Evolutionary conservation across 2,329 filamentous ascomycete species (phyloP).

Genomic region (Colletotrichum echinochloae): DNA sequence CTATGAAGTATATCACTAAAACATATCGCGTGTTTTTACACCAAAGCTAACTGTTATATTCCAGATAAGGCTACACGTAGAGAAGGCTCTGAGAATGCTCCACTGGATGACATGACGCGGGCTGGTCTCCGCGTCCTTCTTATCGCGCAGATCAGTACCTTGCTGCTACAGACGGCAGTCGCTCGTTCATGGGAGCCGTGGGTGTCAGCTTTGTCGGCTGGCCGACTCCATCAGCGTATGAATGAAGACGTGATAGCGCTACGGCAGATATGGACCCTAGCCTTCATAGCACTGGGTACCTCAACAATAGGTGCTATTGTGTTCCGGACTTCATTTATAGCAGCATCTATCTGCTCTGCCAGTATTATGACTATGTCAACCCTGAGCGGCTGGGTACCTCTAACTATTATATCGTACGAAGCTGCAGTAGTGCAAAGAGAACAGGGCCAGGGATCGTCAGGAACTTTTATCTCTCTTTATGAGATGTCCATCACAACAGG

Average conservation of each 20-base stretch:
- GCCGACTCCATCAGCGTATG: background rate
- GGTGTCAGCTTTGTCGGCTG: background rate
- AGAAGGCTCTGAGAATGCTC: background rate
- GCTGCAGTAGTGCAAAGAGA: background rate
- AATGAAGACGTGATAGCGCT: slow-evolving; percentile 7
- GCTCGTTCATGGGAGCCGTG: slow-evolving; percentile 6
- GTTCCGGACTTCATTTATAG: background rate
- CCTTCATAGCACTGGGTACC: background rate
- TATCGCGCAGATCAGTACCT: background rate
- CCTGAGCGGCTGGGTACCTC: slow-evolving; percentile 3
- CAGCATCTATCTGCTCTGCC: slow-evolving; percentile 6
- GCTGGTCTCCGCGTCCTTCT: slow-evolving; percentile 13
- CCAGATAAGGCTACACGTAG: background rate
- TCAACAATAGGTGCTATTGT: background rate
- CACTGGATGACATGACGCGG: background rate
- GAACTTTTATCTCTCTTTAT: slow-evolving; percentile 1
- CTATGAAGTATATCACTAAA: background rate
- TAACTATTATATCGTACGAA: slow-evolving; percentile 12
- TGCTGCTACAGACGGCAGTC: background rate
- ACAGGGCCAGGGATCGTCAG: too few species aligned
- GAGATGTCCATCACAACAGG: slow-evolving; percentile 8
- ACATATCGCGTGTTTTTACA: background rate
- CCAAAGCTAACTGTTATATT: background rate
- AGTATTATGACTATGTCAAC: slow-evolving; percentile 2
- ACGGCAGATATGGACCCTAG: slow-evolving; percentile 13